Percentiles rank a stretch among this genome's conserved stretches.
These are phyloP conservation scores for Nakazawaea molendinolei DNA, from an alignment of 805 yeast species.

Conservation along the genomic window DNA sequence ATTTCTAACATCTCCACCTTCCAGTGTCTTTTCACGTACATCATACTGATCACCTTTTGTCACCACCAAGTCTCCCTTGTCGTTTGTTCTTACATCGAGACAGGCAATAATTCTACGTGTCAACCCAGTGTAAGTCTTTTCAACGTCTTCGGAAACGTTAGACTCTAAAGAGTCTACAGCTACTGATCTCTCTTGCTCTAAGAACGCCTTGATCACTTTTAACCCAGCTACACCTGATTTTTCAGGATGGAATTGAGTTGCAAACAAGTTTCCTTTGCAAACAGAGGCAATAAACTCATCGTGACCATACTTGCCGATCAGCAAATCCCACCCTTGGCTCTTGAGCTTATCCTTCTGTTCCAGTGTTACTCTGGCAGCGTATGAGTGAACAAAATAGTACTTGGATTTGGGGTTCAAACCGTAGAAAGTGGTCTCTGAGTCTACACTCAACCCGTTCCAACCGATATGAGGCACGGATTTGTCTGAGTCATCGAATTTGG, in stretches of 20 bases:
- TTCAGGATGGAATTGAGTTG: slow-evolving; percentile 99
- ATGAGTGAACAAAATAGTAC: slow-evolving; percentile 94
- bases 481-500: slow-evolving; percentile 50
- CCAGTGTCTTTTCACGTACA: slow-evolving; percentile 68
- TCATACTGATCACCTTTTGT: slow-evolving; percentile 99
- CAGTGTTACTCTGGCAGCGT: slow-evolving; percentile 61
- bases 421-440: slow-evolving; percentile 34
- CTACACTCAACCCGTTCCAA: slow-evolving; percentile 54
- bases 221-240: slow-evolving; percentile 92
- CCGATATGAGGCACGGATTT: slow-evolving; percentile 97
- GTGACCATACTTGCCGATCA: slow-evolving; percentile 65
- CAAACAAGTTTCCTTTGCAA: slow-evolving; percentile 70
- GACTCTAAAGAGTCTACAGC: slow-evolving; percentile 12
- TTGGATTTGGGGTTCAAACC: slow-evolving; percentile 61
- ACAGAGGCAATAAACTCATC: slow-evolving; percentile 83
- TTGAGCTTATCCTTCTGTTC: slow-evolving; percentile 25
- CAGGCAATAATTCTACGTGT: slow-evolving; percentile 94
- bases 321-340: slow-evolving; percentile 60
- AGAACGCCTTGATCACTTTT: slow-evolving; percentile 64
- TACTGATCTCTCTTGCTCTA: slow-evolving; percentile 37
- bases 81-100: slow-evolving; percentile 93
- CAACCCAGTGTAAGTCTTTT: slow-evolving; percentile 44
- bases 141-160: slow-evolving; percentile 15
- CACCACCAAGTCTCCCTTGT: slow-evolving; percentile 90
- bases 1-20: slow-evolving; percentile 63